A percentile compares a stretch with the other conserved stretches of the same genome.
phyloP scores from a whole-genome alignment of 345 rosid species.

The Sisymbrium altissimum region DNA sequence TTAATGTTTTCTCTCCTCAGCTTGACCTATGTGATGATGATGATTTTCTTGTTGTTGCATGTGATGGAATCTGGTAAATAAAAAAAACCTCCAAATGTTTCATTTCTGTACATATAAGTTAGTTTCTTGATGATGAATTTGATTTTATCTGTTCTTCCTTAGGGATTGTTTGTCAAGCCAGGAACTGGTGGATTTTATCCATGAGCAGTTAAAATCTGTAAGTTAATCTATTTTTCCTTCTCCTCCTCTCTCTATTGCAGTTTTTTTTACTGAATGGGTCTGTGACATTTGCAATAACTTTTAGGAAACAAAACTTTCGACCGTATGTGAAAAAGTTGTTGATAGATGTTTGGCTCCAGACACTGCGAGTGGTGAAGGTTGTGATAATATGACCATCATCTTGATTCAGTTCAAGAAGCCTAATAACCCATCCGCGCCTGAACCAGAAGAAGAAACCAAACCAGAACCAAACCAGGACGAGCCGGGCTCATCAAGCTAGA shows the following conservation, averaged over 20 bases:
- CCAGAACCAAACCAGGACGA: slow-evolving; percentile 30
- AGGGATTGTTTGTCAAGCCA: slow-evolving; percentile 96
- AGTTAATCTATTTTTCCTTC: not conserved
- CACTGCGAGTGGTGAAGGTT: slow-evolving; percentile 79
- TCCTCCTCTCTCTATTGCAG: not conserved
- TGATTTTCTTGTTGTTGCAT: slow-evolving; percentile 78
- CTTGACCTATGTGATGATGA: slow-evolving; percentile 75
- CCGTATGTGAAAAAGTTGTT: slow-evolving; percentile 71
- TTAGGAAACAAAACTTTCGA: slow-evolving; percentile 85
- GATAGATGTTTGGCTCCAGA: slow-evolving; percentile 87
- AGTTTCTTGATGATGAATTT: slow-evolving; percentile 14
- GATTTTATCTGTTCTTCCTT: not conserved
- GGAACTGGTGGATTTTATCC: slow-evolving; percentile 65
- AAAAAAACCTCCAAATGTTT: not conserved
- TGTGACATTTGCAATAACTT: slow-evolving; percentile 1
- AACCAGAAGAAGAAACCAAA: slow-evolving; percentile 14
- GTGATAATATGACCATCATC: slow-evolving; percentile 98
- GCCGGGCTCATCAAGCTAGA: slow-evolving; percentile 32
- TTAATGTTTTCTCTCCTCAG: slow-evolving; percentile 34
- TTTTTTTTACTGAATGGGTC: not conserved
- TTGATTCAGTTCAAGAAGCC: slow-evolving; percentile 72
- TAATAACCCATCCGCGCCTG: slow-evolving; percentile 4
- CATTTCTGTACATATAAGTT: not conserved
- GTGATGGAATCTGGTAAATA: slow-evolving; percentile 84
- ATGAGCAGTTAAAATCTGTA: slow-evolving; percentile 54